Base-by-base conservation (phyloP, 371 early-diverging fungal genomes). In the Mucor mucedo region DNA sequence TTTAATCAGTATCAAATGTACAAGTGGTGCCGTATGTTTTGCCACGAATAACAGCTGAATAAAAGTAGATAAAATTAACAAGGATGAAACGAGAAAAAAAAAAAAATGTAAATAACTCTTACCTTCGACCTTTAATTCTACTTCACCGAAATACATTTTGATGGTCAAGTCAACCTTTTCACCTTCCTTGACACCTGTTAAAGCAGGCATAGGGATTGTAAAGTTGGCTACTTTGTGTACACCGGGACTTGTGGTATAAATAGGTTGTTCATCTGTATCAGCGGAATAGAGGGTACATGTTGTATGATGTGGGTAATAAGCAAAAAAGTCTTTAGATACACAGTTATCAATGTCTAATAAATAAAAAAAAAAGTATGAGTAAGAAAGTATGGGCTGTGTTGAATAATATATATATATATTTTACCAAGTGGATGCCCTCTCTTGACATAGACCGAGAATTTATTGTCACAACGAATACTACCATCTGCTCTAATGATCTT, bases 141-240 rank as follows among this genome's bases (percentile, higher is more conserved):
- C 78, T 60, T 82, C 82, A 60, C 82, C 82, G 48, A 75, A 75
- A 21, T 75, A 75, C 72, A 75, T 75, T 52, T 75, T 75, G 28
- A 69, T 62, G 14, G 66, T 62, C 21, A 75, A 62, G 55, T 82
- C 82, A 5, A 82, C 79, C 61, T 82, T 82, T 57, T 82, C 79
- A 16, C 82, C 82, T 64, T 82, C 82, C 65, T 70, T 78, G 6
- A 82, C 82, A 45, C 82, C 82, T 21, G 82, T 77, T 32, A 82
- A 62, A 28, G 73, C 66, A 53, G 82, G 82, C 82, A 82, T 82
- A 7, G 82, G 82, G 16, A 82, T 82, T 13, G 82, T 82, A 52
- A 82, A 82, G 52, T 82, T 79, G 53, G 82, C 82, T 2, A 82
- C 77, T 60, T 78, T 77, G 28, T 75, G 82, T 5, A 82, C 82